Conservation (phyloP, 352 stramenopile species). For the Phytophthora cajani region DNA sequence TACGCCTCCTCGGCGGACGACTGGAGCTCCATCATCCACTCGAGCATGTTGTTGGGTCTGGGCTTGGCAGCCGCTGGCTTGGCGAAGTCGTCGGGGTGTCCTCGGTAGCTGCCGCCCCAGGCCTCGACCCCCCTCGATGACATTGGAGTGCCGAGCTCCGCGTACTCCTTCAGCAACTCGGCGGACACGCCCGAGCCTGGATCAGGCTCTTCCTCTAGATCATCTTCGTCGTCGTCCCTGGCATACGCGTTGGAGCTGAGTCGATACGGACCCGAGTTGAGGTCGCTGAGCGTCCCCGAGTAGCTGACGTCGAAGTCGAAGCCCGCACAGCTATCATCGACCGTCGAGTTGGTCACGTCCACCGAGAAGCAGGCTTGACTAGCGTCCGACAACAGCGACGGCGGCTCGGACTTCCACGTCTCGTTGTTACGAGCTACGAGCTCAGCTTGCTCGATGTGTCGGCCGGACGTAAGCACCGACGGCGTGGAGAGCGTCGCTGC, state of each 20-base stretch:
- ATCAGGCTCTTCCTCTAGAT: constrained; percentile 26
- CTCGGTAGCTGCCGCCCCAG: constrained; percentile 17
- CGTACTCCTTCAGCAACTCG: constrained; percentile 26
- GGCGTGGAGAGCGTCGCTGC: constrained; percentile 6
- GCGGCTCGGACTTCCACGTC: constrained; percentile 6
- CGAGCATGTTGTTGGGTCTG: constrained; percentile 25
- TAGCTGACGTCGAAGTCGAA: constrained; percentile 33
- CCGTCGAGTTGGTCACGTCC: constrained; percentile 25
- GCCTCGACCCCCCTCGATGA: constrained; percentile 5
- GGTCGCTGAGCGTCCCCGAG: constrained; percentile 22
- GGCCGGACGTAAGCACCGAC: constrained; percentile 14
- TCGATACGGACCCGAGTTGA: constrained; percentile 24
- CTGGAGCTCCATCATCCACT: constrained; percentile 52
- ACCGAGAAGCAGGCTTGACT: constrained; percentile 16
- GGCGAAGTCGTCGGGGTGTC: constrained; percentile 5
- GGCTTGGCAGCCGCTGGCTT: constrained; percentile 8
- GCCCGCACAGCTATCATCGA: constrained; percentile 27
- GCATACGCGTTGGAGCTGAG: constrained; percentile 10
- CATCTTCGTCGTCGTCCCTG: background rate
- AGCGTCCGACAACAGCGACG: constrained; percentile 16
- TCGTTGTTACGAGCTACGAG: background rate
- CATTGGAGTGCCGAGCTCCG: constrained; percentile 9
- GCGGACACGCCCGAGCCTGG: constrained; percentile 6
- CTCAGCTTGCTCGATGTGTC: constrained; percentile 6
- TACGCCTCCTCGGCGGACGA: constrained; percentile 48